phyloP scores from a whole-genome alignment of 441 rosid genomes.

The Populus hybrid region DNA sequence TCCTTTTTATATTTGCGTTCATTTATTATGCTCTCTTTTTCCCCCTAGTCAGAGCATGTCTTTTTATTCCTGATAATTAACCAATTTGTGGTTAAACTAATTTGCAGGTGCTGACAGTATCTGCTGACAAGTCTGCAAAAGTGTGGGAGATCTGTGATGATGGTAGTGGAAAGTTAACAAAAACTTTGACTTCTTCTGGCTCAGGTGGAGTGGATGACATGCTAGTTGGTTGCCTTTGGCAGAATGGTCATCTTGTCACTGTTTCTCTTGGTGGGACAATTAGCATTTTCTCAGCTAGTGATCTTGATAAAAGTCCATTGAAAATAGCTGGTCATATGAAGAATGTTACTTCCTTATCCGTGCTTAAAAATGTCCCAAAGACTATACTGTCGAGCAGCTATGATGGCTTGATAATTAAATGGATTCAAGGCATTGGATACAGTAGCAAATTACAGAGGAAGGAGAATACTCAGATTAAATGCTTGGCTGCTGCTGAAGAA shows the following conservation, averaged over 20 bases:
- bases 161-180: conserved; percentile 63
- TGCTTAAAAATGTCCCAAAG: conserved; percentile 59
- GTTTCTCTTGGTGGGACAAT: conserved; percentile 91
- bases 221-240: conserved; percentile 97
- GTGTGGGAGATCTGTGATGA: conserved; percentile 79
- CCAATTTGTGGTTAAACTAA: conserved; percentile 2
- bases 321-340: conserved; percentile 84
- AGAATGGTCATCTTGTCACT: conserved; percentile 72
- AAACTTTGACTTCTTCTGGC: conserved; percentile 60
- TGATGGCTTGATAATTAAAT: conserved; percentile 83
- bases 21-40: not conserved
- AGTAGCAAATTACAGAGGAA: conserved; percentile 67
- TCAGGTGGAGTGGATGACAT: conserved; percentile 87
- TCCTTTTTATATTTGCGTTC: not conserved
- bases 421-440: conserved; percentile 84
- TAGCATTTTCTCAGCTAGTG: conserved; percentile 64
- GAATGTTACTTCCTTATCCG: conserved; percentile 67
- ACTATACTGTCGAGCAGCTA: conserved; percentile 72
- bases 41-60: not conserved
- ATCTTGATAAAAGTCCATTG: conserved; percentile 68
- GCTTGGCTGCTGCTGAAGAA: conserved; percentile 74
- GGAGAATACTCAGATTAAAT: conserved; percentile 80
- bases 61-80: not conserved
- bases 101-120: conserved; percentile 73
- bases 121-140: conserved; percentile 97